Base-by-base conservation (phyloP, 1,139 yeast species). In the Candida gigantensis region DNA sequence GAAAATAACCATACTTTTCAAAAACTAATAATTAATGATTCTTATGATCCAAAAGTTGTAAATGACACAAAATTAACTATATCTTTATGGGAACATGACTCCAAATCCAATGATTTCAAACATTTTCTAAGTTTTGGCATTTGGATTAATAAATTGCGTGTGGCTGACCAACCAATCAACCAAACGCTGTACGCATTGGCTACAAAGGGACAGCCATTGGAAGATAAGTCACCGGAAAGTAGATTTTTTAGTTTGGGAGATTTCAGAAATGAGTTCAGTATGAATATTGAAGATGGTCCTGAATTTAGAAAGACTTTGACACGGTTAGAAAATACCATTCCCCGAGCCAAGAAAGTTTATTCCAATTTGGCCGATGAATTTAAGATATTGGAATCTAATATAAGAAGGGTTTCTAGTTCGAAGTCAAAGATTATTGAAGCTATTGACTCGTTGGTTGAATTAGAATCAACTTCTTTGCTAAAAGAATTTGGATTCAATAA, bases 221-320 rank as follows among this genome's bases (percentile, higher is more conserved):
- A 40, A 28, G 30, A 34, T 10, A 34, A 27, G 19, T 19, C 33
- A 4, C 36, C 35, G 16, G 42, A 42, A 26, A 15, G 35, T n/a
- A 33, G 32, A 24, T 33, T 40, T 3, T 41, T 41, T 13, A 45
- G 33, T 30, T 31, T 48, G 25, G 50, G 51, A 1, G 63, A 61
- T 26, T 57, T 55, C 36, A 49, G 55, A 31, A 53, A 47, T 30
- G 64, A 65, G 5, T 69, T 68, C 43, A 55, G 49, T 34, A 65
- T 68, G 35, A 55, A 55, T 30, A 63, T 66, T 51, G 84, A 80
- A 40, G 95, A 85, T 52, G 94, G 94, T 0, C 95, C 95, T 0
- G 73, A 79, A 30, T 84, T 85, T 52, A 64, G 94, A 34, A 79
- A 76, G 23, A 62, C 79, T 0, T 57, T 85, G 13, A 61, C 65